Conservation (phyloP, 345 rosid species). For the Citrus maxima region DNA sequence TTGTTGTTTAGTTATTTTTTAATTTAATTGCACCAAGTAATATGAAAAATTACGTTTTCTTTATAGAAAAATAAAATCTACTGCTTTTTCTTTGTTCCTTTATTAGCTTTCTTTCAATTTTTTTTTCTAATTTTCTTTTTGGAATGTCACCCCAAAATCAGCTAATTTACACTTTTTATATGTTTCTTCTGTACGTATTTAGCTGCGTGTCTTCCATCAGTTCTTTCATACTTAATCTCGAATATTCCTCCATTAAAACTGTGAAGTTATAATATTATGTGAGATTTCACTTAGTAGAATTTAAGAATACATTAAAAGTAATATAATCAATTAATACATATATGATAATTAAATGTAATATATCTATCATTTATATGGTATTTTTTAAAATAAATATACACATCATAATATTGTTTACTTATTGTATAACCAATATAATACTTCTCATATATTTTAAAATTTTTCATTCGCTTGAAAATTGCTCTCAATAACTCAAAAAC, state of each 20-base stretch:
- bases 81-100: neutral
- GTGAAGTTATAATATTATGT: too few relatives aligned
- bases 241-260: neutral
- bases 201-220: neutral
- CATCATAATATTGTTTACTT: too few relatives aligned
- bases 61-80: neutral
- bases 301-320: too few relatives aligned
- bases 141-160: conserved; percentile 16
- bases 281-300: too few relatives aligned
- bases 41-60: neutral
- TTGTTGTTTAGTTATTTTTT: neutral
- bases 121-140: neutral
- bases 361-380: too few relatives aligned
- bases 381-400: too few relatives aligned
- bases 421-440: too few relatives aligned
- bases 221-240: conserved; percentile 11
- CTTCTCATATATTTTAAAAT: accelerated
- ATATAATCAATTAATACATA: too few relatives aligned
- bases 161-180: neutral
- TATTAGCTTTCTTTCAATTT: neutral
- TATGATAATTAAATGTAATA: too few relatives aligned
- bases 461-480: too few relatives aligned
- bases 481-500: too few relatives aligned
- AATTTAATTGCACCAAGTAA: neutral
- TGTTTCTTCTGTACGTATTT: neutral